phyloP scores from a whole-genome alignment of 2,329 filamentous ascomycete species.

The Curvularia lunata region DNA sequence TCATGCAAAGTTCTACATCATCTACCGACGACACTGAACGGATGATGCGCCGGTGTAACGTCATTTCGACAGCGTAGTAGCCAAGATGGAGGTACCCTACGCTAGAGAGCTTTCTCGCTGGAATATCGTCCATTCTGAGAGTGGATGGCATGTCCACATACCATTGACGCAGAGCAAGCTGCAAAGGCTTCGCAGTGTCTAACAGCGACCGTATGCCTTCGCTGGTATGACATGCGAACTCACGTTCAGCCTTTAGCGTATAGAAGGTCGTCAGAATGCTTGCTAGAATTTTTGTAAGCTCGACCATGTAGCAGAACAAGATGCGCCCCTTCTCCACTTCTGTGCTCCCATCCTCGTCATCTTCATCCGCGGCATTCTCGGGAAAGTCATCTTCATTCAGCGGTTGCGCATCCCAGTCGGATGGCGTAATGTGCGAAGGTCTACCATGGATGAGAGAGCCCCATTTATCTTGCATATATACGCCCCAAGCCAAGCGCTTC shows the following conservation, averaged over 20 bases:
- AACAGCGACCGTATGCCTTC: conserved; percentile 59
- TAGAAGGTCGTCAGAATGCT: conserved; percentile 61
- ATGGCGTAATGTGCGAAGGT: conserved; percentile 60
- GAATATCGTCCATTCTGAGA: conserved; percentile 57
- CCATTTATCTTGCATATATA: conserved; percentile 72
- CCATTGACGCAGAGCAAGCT: conserved; percentile 61
- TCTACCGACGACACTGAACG: conserved; percentile 40
- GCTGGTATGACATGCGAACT: conserved; percentile 50
- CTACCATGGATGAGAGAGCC: conserved; percentile 64
- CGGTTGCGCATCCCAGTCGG: conserved; percentile 62
- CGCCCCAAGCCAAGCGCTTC: conserved; percentile 67
- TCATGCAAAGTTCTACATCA: conserved; percentile 42
- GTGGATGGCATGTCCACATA: conserved; percentile 56
- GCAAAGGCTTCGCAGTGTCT: conserved; percentile 61
- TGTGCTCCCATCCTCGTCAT: conserved; percentile 43
- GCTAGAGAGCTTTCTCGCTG: conserved; percentile 36
- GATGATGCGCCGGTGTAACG: conserved; percentile 53
- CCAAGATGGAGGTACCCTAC: conserved; percentile 54
- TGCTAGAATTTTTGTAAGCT: conserved; percentile 59
- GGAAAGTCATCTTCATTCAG: conserved; percentile 56
- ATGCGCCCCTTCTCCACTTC: conserved; percentile 46
- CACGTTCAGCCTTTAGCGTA: conserved; percentile 56
- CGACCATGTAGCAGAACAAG: conserved; percentile 60
- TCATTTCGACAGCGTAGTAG: conserved; percentile 56
- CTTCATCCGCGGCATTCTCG: conserved; percentile 41